phyloP scores from a whole-genome alignment of 140 eudicot species.

The Artemisia princeps region DNA sequence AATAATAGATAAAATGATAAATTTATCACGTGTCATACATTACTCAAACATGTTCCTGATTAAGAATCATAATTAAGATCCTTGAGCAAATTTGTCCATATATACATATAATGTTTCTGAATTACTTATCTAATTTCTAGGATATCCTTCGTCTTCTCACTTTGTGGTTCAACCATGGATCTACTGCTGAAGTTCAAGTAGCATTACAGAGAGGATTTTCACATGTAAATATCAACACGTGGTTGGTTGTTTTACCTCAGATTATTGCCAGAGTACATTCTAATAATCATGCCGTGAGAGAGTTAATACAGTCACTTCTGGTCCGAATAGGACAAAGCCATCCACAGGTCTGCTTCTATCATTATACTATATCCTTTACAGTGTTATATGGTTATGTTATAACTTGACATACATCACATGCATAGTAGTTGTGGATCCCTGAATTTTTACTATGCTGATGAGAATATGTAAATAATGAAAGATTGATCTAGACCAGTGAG shows the following conservation, averaged over 20 bases:
- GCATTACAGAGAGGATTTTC: conserved; percentile 80
- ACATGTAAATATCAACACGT: conserved; percentile 89
- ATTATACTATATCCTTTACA: conserved; percentile 1
- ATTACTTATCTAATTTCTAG: conserved; percentile 34
- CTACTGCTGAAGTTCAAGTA: conserved; percentile 80
- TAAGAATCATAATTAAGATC: conserved; percentile 1
- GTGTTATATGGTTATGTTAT: conserved; percentile 1
- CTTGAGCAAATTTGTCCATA: background rate
- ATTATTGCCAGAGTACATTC: conserved; percentile 97
- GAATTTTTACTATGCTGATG: too few species aligned
- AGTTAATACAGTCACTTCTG: conserved; percentile 73
- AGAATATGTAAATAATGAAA: too few species aligned
- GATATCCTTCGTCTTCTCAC: conserved; percentile 98
- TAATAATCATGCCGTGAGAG: conserved; percentile 84
- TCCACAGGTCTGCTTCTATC: conserved; percentile 72
- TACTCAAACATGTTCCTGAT: conserved; percentile 1
- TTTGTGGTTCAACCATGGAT: conserved; percentile 96
- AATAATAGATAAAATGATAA: background rate
- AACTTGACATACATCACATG: conserved; percentile 5
- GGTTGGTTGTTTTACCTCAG: conserved; percentile 98
- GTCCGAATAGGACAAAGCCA: conserved; percentile 91
- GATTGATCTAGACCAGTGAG: too few species aligned
- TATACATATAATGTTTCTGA: conserved; percentile 12
- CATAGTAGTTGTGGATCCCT: background rate
- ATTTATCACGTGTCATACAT: background rate